A percentile compares a stretch with the other conserved stretches of the same genome.
phyloP scores from a whole-genome alignment of 306 rosid species.

The Ochetophila trinervis region DNA sequence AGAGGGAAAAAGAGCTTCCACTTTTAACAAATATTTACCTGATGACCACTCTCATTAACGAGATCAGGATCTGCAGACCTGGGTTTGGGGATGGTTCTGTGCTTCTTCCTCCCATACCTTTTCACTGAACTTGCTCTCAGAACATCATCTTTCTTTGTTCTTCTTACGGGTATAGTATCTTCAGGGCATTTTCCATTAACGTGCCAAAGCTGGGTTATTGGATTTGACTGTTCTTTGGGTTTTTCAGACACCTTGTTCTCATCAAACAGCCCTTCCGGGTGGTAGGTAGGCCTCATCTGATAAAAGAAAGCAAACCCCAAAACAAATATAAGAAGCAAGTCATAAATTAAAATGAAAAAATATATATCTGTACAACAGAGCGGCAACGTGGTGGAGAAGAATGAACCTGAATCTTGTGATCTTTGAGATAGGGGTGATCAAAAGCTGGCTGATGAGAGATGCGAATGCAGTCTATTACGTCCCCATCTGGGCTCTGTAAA shows the following conservation, averaged over 20 bases:
- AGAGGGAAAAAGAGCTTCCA: background rate
- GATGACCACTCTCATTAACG: constrained; percentile 93
- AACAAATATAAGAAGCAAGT: constrained; percentile 1
- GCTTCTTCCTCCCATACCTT: constrained; percentile 91
- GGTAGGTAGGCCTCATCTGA: constrained; percentile 80
- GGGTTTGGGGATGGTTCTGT: constrained; percentile 65
- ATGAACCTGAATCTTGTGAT: constrained; percentile 86
- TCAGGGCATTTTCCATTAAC: constrained; percentile 74
- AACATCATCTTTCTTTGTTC: constrained; percentile 85
- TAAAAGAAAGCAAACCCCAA: constrained; percentile 15
- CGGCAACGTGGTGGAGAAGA: constrained; percentile 22
- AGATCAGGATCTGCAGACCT: constrained; percentile 96
- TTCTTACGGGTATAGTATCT: constrained; percentile 80
- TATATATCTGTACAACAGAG: background rate
- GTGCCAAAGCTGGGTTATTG: constrained; percentile 82
- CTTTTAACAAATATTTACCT: constrained; percentile 43
- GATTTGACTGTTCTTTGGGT: constrained; percentile 38
- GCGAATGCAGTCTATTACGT: constrained; percentile 79
- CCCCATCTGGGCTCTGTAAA: constrained; percentile 96
- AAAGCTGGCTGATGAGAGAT: constrained; percentile 90
- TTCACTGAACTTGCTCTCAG: constrained; percentile 82
- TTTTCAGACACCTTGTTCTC: constrained; percentile 60
- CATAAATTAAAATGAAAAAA: background rate
- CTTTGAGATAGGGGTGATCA: constrained; percentile 95
- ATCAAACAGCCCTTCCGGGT: constrained; percentile 79